Conservation (phyloP, 345 rosid genomes). For the Barbarea vulgaris region DNA sequence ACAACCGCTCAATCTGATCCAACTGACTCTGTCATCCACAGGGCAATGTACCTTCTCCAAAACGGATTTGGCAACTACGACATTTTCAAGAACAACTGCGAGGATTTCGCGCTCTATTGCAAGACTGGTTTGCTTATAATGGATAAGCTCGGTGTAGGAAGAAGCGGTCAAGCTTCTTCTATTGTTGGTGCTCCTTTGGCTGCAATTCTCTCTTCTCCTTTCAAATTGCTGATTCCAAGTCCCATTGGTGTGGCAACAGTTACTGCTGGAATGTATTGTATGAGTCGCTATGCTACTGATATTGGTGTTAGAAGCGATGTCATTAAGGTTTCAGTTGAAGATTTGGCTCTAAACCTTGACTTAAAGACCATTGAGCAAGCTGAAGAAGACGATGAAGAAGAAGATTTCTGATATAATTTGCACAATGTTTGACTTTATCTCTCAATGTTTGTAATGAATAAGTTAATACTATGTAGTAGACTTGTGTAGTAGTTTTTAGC, state of each 20-base stretch:
- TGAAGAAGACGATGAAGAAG: constrained; percentile 30
- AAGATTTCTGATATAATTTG: background rate
- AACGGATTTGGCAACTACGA: constrained; percentile 95
- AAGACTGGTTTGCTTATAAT: constrained; percentile 82
- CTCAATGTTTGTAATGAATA: constrained; percentile 12
- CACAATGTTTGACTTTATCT: background rate
- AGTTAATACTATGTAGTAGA: background rate
- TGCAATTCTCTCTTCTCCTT: constrained; percentile 82
- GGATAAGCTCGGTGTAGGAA: constrained; percentile 79
- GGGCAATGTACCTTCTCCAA: constrained; percentile 97
- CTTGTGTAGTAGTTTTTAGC: background rate
- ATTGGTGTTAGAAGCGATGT: constrained; percentile 88
- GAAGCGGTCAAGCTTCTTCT: constrained; percentile 89
- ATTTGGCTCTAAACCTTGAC: constrained; percentile 49
- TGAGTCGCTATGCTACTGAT: constrained; percentile 93
- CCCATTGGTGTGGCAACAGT: constrained; percentile 92
- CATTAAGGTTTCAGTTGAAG: constrained; percentile 86
- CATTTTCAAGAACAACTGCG: constrained; percentile 89
- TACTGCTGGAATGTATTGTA: constrained; percentile 93
- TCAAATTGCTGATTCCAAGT: constrained; percentile 80
- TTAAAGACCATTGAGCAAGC: constrained; percentile 46
- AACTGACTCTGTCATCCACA: constrained; percentile 63
- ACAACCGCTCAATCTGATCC: constrained; percentile 79
- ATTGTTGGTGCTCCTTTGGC: constrained; percentile 89
- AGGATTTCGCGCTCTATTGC: constrained; percentile 93